phyloP scores from a whole-genome alignment of 2,329 filamentous ascomycete species.

The Alternaria burnsii region DNA sequence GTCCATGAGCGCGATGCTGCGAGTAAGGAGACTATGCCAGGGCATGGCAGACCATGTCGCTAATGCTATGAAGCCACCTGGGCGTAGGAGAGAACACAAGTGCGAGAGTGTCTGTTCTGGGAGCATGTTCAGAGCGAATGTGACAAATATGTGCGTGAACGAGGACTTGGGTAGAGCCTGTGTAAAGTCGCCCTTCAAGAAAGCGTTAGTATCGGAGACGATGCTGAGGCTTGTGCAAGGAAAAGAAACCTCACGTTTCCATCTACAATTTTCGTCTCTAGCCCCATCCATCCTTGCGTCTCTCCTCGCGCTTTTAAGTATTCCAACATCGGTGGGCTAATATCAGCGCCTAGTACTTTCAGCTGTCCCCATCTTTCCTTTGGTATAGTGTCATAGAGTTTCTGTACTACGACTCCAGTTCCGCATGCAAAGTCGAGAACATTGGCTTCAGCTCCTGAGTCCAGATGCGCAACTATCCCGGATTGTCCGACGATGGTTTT shows the following conservation, averaged over 20 bases:
- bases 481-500: conserved; percentile 22
- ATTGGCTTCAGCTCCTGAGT: conserved; percentile 9
- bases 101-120: conserved; percentile 16
- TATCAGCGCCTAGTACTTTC: conserved; percentile 33
- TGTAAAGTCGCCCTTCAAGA: conserved; percentile 11
- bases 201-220: not conserved
- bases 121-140: conserved; percentile 32
- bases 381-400: conserved; percentile 26
- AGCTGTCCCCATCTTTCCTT: conserved; percentile 23
- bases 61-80: conserved; percentile 33
- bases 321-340: conserved; percentile 31
- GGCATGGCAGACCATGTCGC: conserved; percentile 29
- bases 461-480: not conserved
- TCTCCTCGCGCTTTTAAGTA: conserved; percentile 25
- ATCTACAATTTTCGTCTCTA: conserved; percentile 29
- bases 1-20: conserved; percentile 16
- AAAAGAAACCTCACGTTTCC: conserved; percentile 11
- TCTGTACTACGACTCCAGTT: conserved; percentile 33
- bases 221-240: not conserved
- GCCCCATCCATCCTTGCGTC: conserved; percentile 27
- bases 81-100: conserved; percentile 15
- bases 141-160: conserved; percentile 36
- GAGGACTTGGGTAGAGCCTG: conserved; percentile 14
- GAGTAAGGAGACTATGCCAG: conserved; percentile 22
- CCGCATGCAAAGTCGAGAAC: conserved; percentile 39